Evolutionary conservation across 306 rosid genomes (phyloP), one percentile per base, ranked within the genome.

Genomic region (Erythrophleum fordii): DNA sequence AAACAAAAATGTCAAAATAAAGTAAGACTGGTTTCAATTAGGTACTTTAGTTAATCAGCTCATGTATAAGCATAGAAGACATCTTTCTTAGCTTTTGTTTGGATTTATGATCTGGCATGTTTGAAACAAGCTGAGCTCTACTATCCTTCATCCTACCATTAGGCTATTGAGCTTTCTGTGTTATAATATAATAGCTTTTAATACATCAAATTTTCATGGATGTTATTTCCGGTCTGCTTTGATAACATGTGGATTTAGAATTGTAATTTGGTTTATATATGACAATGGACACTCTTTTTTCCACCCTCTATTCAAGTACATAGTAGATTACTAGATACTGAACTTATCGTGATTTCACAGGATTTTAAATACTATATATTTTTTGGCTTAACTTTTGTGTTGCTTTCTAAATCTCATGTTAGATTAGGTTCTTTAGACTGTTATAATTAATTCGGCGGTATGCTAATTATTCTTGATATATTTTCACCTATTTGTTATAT

Each of bases 381-480:
- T 23, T 73, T 77, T 48, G 60, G 73, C 77, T 68, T 75, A 14
- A 80, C 42, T 23, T 70, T 28, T 69, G 75, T 35, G 61, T 55
- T 51, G 16, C 56, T 45, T 70, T 61, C 37, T 41, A 58, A 61
- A 71, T 84, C 49, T 53, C 31, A 61, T 77, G 46, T 75, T 70
- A 52, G 37, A 22, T 67, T 67, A 46, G 45, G 49, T 46, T 55
- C 37, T 83, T 83, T 31, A 16, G 18, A 5, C 29, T 82, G 59
- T 28, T 71, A 64, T 83, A 28, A 46, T 69, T 75, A 51, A 51
- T 69, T 31, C 75, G 49, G 76, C 23, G 23, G 52, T 46, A 61
- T 61, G 66, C 66, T 52, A 78, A 55, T 82, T 81, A 69, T 75
- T 80, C 70, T 46, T 78, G 45, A 77, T 68, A 56, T 56, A 23